phyloP scores from a whole-genome alignment of 192 early-diverging fungal species.

The Entomortierella parvispora region DNA sequence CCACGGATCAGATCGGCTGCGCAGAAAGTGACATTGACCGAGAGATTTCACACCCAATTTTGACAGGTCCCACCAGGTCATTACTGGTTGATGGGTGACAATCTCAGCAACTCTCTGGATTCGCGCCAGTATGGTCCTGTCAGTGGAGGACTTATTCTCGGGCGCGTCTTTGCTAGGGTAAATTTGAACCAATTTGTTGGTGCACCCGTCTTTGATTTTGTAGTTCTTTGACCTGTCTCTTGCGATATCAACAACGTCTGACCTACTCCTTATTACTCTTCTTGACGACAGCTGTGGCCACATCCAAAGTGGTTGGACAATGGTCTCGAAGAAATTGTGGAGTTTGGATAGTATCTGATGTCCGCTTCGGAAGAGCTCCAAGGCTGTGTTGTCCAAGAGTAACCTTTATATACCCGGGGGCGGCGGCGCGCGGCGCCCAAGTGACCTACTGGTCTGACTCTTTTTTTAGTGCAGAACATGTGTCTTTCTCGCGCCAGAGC shows the following conservation, averaged over 20 bases:
- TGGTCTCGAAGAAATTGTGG: conserved; percentile 51
- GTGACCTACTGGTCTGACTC: no score
- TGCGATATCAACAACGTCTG: background rate
- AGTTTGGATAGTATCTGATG: no score
- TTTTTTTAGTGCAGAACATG: no score
- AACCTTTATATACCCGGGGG: no score
- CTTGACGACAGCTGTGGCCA: conserved; percentile 54
- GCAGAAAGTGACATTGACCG: no score
- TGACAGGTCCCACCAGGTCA: conserved; percentile 83
- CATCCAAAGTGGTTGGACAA: conserved; percentile 55
- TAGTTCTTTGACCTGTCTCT: background rate
- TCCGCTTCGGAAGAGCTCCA: no score
- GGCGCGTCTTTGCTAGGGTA: conserved; percentile 78
- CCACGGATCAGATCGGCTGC: background rate
- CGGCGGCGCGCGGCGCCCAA: no score
- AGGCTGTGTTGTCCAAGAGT: no score
- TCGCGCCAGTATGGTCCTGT: conserved; percentile 91
- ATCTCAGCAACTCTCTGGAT: conserved; percentile 89
- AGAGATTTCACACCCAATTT: no score
- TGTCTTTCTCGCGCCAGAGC: no score
- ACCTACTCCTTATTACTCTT: no score
- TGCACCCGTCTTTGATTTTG: background rate
- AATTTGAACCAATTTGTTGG: background rate
- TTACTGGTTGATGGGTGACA: conserved; percentile 94
- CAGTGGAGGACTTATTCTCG: conserved; percentile 80